Conservation (phyloP, 208 protist species). For the Acanthamoeba culbertsoni region DNA sequence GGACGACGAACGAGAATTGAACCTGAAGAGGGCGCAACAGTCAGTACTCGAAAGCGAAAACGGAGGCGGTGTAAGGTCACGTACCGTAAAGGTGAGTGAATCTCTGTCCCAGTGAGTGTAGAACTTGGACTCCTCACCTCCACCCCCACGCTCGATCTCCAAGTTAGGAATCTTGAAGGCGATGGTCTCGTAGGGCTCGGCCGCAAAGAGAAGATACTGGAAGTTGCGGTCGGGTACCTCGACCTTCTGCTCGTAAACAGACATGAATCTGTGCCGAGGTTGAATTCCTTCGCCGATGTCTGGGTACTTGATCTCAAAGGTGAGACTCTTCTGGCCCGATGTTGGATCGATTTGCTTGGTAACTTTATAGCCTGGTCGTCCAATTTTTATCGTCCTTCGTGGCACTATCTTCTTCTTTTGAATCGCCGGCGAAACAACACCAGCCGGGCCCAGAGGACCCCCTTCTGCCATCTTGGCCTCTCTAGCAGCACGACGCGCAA, state of each 20-base stretch:
- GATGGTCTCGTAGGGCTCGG: slow-evolving; percentile 93
- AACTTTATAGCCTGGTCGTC: slow-evolving; percentile 84
- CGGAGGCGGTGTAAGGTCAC: not conserved
- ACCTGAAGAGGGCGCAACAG: not conserved
- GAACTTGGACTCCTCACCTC: slow-evolving; percentile 75
- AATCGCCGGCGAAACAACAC: not conserved
- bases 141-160: slow-evolving; percentile 78
- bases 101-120: slow-evolving; percentile 80
- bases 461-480: slow-evolving; percentile 50
- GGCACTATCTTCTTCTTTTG: slow-evolving; percentile 27
- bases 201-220: slow-evolving; percentile 91
- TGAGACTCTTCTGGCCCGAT: slow-evolving; percentile 79
- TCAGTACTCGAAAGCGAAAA: no score
- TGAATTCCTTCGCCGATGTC: slow-evolving; percentile 88
- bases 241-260: slow-evolving; percentile 90
- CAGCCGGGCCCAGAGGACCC: not conserved
- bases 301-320: slow-evolving; percentile 90
- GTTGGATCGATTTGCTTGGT: slow-evolving; percentile 85
- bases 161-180: slow-evolving; percentile 90
- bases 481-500: slow-evolving; percentile 77
- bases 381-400: slow-evolving; percentile 55
- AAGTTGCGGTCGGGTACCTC: slow-evolving; percentile 81
- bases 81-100: slow-evolving; percentile 56
- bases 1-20: slow-evolving; percentile 16
- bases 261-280: slow-evolving; percentile 90